phyloP scores from a whole-genome alignment of 23 red algal species.

The Cyanidioschyzon merolae region DNA sequence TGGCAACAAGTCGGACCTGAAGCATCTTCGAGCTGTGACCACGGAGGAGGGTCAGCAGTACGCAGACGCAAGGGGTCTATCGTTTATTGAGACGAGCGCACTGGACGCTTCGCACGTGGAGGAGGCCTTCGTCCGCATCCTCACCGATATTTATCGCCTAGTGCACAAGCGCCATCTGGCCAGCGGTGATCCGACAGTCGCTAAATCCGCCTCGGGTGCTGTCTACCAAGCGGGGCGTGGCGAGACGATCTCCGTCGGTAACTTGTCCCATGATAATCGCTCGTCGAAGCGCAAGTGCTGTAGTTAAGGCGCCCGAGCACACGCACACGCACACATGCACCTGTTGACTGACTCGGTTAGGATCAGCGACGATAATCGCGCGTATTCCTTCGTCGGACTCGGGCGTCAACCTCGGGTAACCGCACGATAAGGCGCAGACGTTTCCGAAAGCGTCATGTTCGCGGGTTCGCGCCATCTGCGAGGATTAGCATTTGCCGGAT shows the following conservation, averaged over 20 bases:
- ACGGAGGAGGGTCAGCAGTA: constrained; percentile 69
- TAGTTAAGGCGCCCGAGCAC: background rate
- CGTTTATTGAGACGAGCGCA: constrained; percentile 90
- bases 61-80: constrained; percentile 42
- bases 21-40: constrained; percentile 75
- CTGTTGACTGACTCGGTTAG: too few relatives aligned
- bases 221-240: background rate
- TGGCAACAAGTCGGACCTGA: constrained; percentile 86
- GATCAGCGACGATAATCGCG: too few relatives aligned
- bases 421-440: too few relatives aligned
- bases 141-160: constrained; percentile 72
- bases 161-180: constrained; percentile 13
- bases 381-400: too few relatives aligned
- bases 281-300: background rate
- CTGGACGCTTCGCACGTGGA: constrained; percentile 76
- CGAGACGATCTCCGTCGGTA: constrained; percentile 1
- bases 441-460: too few relatives aligned
- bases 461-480: too few relatives aligned
- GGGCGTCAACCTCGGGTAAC: too few relatives aligned
- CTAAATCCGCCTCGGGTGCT: background rate
- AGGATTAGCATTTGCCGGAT: too few relatives aligned
- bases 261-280: background rate
- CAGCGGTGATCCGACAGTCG: background rate
- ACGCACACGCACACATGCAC: too few relatives aligned
- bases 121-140: constrained; percentile 64